Conservation (phyloP, 1,139 yeast genomes). For the Pichia sorboxylosa region DNA sequence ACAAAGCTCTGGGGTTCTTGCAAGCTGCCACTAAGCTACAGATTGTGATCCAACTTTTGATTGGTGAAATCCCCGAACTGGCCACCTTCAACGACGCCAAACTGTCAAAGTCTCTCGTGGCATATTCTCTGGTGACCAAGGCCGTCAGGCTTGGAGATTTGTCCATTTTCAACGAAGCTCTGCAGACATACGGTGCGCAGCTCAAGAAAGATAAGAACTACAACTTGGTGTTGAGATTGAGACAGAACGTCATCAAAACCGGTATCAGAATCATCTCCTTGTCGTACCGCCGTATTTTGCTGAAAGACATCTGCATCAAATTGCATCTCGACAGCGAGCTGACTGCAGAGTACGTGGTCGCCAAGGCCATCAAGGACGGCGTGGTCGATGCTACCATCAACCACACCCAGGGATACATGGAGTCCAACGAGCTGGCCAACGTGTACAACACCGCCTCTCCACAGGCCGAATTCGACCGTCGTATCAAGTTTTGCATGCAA, state of each 20-base stretch:
- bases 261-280: constrained; percentile 91
- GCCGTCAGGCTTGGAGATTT: constrained; percentile 93
- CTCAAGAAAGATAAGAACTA: constrained; percentile 73
- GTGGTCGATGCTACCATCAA: constrained; percentile 92
- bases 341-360: constrained; percentile 91
- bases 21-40: constrained; percentile 85
- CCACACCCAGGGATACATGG: constrained; percentile 86
- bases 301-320: constrained; percentile 83
- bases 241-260: constrained; percentile 95
- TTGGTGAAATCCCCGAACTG: constrained; percentile 97
- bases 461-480: constrained; percentile 78
- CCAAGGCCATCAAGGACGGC: constrained; percentile 94
- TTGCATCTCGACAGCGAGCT: constrained; percentile 89
- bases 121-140: constrained; percentile 78
- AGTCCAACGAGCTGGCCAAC: constrained; percentile 76
- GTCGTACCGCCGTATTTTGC: constrained; percentile 81
- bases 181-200: constrained; percentile 48
- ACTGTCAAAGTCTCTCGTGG: constrained; percentile 50
- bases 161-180: constrained; percentile 64
- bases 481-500: constrained; percentile 84
- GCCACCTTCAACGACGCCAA: constrained; percentile 59
- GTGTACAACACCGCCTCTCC: constrained; percentile 84
- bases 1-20: constrained; percentile 73
- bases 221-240: constrained; percentile 75
- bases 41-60: constrained; percentile 78